These are phyloP conservation scores for Clitopilus passeckerianus DNA, from an alignment of 768 basidiomycete species.

Conservation along the genomic window DNA sequence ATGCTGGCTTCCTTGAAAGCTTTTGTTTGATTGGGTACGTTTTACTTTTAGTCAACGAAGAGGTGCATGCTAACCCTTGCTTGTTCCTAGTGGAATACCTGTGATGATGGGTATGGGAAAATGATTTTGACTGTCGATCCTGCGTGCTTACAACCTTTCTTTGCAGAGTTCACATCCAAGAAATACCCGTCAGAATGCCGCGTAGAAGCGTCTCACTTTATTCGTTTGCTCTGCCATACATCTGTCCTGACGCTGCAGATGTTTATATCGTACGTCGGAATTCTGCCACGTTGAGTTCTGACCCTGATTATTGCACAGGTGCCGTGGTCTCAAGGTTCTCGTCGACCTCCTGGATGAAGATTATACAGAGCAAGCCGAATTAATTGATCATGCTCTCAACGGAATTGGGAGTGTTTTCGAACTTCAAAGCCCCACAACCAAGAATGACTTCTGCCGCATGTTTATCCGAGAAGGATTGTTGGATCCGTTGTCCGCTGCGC, in stretches of 20 bases:
- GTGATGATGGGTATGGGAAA: conserved; percentile 77
- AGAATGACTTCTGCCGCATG: conserved; percentile 98
- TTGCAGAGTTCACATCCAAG: conserved; percentile 85
- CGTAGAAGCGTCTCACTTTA: conserved; percentile 92
- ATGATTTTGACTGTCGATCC: not conserved
- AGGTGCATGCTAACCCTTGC: conserved; percentile 3
- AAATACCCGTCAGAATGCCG: conserved; percentile 91
- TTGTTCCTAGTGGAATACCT: conserved; percentile 71
- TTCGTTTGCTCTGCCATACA: conserved; percentile 86
- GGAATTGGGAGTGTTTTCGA: conserved; percentile 96
- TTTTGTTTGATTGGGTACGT: conserved; percentile 87
- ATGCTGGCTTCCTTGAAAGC: conserved; percentile 86
- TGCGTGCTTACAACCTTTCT: not conserved
- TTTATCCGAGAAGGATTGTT: conserved; percentile 94
- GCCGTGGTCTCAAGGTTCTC: conserved; percentile 90
- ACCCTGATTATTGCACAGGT: conserved; percentile 38
- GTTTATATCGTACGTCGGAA: conserved; percentile 86
- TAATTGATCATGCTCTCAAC: conserved; percentile 90
- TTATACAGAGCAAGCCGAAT: conserved; percentile 84
- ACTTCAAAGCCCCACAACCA: conserved; percentile 91
- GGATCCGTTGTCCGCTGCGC: conserved; percentile 86
- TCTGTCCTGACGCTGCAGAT: conserved; percentile 94
- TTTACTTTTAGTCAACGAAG: not conserved
- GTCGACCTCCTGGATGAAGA: conserved; percentile 97
- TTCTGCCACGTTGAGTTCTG: not conserved